Base-by-base conservation (phyloP, 805 yeast species). In the Myxozyma monticola region DNA sequence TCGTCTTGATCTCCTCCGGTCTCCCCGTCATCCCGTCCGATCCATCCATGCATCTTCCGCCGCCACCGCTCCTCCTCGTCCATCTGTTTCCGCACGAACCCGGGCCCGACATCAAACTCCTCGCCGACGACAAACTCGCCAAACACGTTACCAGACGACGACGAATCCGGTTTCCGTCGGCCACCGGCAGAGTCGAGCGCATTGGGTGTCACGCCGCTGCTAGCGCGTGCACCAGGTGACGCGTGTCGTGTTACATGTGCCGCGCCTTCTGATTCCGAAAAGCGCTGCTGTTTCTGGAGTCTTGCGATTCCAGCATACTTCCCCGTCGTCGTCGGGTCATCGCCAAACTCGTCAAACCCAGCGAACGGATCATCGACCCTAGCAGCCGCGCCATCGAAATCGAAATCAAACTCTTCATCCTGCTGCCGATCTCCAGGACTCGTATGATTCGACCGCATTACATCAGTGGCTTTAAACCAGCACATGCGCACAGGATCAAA, bases 401-500 rank as follows among this genome's bases (percentile, higher is more conserved):
- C 51, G 35, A 41, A 40, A 31, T 47, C 45, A 14, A 34, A 29
- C 3, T 33, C 28, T 9, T 28, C 51, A 9, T 35, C 43, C 8
- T 21, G 15, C 45, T 72, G 80, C 26, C 83, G 76, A 17, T 28
- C 36, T 15, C 29, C 22, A 18, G 37, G 37, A 26, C 21, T 20
- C 5, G 35, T 10, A 20, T 20, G 30, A n/a, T n/a, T 20, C 18
- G 29, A 5, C 20, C 45, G 37, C 28, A 49, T 29, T 9, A 36
- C 48, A 31, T 51, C 56, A 14, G 31, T 22, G 37, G 75, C 54
- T 56, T 76, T 78, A n/a, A 80, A 72, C 88, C 88, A 83, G 51
- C 79, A 63, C 63, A 80, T 63, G 33, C 76, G 75, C 25, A 75
- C 77, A 8, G 77, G 73, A 62, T 82, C 86, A 62, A 79, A 83